Base-by-base conservation (phyloP, 495 filamentous ascomycete species). In the Chaetomium cochliodes region DNA sequence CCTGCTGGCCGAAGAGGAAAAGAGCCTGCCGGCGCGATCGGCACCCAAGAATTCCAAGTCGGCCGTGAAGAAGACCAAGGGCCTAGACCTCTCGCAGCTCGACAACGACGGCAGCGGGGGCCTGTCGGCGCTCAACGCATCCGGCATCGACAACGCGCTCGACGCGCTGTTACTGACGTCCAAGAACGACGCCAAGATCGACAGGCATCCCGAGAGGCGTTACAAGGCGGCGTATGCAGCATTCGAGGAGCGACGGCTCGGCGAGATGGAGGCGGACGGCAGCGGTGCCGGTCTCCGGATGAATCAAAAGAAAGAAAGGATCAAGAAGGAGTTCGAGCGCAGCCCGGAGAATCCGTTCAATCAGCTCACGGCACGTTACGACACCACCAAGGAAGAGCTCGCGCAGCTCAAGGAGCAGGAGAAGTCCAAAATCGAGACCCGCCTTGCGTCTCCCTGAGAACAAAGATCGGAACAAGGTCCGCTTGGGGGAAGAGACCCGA, bases 271-370 rank as follows among this genome's bases (percentile, higher is more conserved):
- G 63, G 77, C 84, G 62, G 96, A 98, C 74, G 81, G 81, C 23
- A 82, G 70, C 59, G 82, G 87, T 42, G 85, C 87, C 61, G 92
- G 90, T 2, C 75, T 97, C 72, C 80, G 92, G 53, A 81, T 88
- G 63, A 84, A 92, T 69, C 90, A 96, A 86, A 88, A 89, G 75
- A 83, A 89, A 52, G 90, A 94, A 67, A 77, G 86, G 63, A 88
- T 94, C 55, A 73, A 80, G 66, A 93, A 93, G 80, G 96, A 98
- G 78, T 98, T 97, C 74, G 71, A 92, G 75, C 93, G 91, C 79
- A 88, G 87, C 72, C 86, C 88, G 5, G 94, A 98, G 73, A 98
- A 98, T 73, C 94, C 94, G 46, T 93, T 96, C 74, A 96, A 94
- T 76, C 91, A 96, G 70, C 85, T 84, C 16, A 81, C 82, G 63